Conservation (phyloP, 768 basidiomycete species). For the Austroboletus festivus region DNA sequence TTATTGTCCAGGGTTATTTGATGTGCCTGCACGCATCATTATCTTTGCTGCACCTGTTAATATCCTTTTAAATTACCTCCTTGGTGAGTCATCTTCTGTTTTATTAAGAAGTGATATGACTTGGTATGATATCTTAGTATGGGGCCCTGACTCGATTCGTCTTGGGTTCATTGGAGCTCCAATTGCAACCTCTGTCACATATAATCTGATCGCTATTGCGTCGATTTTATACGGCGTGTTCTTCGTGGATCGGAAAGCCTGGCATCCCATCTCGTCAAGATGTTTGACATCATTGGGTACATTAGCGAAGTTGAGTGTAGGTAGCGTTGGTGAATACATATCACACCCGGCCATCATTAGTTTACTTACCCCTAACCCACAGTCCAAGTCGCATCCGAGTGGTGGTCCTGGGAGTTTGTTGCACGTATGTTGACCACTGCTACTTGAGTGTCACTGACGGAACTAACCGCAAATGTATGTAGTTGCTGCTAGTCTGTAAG, state of each 20-base stretch:
- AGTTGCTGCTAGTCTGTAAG: constrained; percentile 56
- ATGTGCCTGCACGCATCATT: constrained; percentile 82
- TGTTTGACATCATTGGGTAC: constrained; percentile 67
- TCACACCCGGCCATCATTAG: not conserved
- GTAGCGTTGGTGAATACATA: constrained; percentile 59
- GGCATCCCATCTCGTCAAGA: constrained; percentile 71
- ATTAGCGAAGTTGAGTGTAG: constrained; percentile 72
- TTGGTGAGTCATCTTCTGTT: constrained; percentile 47
- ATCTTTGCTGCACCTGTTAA: constrained; percentile 82
- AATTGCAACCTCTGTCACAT: constrained; percentile 80
- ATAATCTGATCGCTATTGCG: constrained; percentile 70
- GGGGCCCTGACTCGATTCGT: constrained; percentile 79
- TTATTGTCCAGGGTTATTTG: constrained; percentile 61
- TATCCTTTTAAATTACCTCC: constrained; percentile 73
- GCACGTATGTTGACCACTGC: constrained; percentile 34
- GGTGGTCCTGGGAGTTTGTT: constrained; percentile 96
- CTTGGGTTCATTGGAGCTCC: constrained; percentile 94
- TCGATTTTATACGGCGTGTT: constrained; percentile 63
- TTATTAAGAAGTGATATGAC: not conserved
- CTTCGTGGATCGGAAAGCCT: constrained; percentile 70
- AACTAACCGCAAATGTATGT: not conserved
- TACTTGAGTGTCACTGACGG: not conserved
- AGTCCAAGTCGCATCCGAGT: constrained; percentile 83
- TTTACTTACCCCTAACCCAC: not conserved
- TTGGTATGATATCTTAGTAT: constrained; percentile 70